Evolutionary conservation across 2,329 filamentous ascomycete species (phyloP).

Genomic region (Hypomyces rosellus): DNA sequence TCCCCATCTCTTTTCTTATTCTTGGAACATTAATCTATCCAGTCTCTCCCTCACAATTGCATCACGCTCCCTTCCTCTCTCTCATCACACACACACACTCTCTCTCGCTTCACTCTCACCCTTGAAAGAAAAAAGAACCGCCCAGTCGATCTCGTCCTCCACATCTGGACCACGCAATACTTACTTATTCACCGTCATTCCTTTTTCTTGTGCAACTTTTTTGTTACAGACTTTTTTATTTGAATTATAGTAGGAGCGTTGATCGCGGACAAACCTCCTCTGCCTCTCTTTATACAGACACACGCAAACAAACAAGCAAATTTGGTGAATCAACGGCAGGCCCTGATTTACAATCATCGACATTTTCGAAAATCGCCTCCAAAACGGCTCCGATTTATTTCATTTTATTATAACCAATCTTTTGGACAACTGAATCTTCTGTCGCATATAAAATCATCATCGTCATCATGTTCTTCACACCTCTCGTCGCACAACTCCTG

Average conservation of each 20-base stretch:
- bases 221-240: conserved; percentile 18
- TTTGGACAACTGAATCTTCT: background rate
- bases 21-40: too few relatives aligned
- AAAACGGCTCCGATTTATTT: background rate
- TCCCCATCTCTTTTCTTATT: conserved; percentile 15
- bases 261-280: conserved; percentile 22
- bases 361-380: too few relatives aligned
- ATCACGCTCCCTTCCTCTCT: conserved; percentile 7
- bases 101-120: conserved; percentile 10
- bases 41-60: conserved; percentile 8
- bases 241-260: conserved; percentile 25
- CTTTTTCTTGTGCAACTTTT: conserved; percentile 16
- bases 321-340: conserved; percentile 6
- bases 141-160: conserved; percentile 7
- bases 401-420: background rate
- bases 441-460: background rate
- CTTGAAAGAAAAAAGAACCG: background rate
- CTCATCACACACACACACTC: background rate
- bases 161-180: conserved; percentile 1
- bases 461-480: conserved; percentile 21
- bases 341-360: conserved; percentile 4
- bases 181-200: conserved; percentile 10
- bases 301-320: too few relatives aligned
- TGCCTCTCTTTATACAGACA: conserved; percentile 2
- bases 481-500: conserved; percentile 20